These are phyloP conservation scores for Schizothecium vesticola DNA, from an alignment of 495 filamentous ascomycete genomes.

Conservation along the genomic window DNA sequence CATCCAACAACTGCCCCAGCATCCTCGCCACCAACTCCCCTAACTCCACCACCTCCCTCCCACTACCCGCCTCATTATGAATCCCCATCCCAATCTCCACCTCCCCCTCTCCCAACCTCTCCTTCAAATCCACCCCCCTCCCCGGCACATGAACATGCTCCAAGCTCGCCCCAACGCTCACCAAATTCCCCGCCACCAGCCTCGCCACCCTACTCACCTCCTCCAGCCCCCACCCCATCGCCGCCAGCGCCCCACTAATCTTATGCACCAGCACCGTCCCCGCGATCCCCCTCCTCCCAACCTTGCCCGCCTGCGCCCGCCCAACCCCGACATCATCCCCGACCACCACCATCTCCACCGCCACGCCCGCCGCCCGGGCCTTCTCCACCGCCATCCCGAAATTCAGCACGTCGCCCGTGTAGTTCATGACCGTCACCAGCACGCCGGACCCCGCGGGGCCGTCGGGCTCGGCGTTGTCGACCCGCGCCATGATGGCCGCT, in stretches of 20 bases:
- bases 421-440: conserved; percentile 64
- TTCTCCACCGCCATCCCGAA: conserved; percentile 96
- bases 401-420: conserved; percentile 83
- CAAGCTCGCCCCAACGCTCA: conserved; percentile 80
- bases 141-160: conserved; percentile 93
- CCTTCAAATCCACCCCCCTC: conserved; percentile 45
- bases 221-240: conserved; percentile 55
- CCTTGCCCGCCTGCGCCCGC: conserved; percentile 74
- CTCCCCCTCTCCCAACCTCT: conserved; percentile 59
- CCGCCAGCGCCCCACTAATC: conserved; percentile 80
- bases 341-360: conserved; percentile 89
- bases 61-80: conserved; percentile 90
- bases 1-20: conserved; percentile 75
- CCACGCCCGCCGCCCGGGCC: conserved; percentile 70
- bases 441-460: conserved; percentile 47
- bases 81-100: conserved; percentile 98
- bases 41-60: conserved; percentile 60
- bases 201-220: conserved; percentile 69
- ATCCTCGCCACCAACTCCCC: conserved; percentile 69
- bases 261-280: conserved; percentile 88
- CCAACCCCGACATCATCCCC: conserved; percentile 96
- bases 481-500: conserved; percentile 63
- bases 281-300: conserved; percentile 85
- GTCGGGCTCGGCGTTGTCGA: conserved; percentile 51
- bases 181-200: conserved; percentile 67